A percentile compares a stretch with the other conserved stretches of the same genome.
Conservation (phyloP, 228 moss, liverwort and hornwort species). For the Sphagnum fallax region DNA sequence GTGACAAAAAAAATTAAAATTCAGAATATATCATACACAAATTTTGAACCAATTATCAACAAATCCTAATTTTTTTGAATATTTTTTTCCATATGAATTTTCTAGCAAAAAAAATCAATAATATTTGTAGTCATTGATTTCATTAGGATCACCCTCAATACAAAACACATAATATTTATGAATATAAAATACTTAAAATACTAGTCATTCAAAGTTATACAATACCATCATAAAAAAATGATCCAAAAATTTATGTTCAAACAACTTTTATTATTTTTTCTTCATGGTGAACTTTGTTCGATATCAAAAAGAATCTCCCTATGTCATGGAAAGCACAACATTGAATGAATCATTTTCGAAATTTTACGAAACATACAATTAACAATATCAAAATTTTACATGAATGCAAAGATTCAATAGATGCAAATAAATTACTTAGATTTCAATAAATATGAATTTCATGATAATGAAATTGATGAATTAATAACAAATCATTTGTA, state of each 20-base stretch:
- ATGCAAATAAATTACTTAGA: neutral
- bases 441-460: neutral
- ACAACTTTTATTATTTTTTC: neutral
- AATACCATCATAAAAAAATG: neutral
- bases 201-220: neutral
- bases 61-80: neutral
- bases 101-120: neutral
- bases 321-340: neutral
- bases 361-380: neutral
- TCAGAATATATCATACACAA: neutral
- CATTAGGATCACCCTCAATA: neutral
- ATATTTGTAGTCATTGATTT: too few relatives aligned
- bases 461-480: too few relatives aligned
- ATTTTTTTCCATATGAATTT: neutral
- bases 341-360: neutral
- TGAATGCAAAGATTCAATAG: slow-evolving; percentile 1
- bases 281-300: neutral
- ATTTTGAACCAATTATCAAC: neutral
- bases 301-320: neutral
- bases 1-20: neutral
- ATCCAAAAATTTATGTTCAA: neutral
- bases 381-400: neutral
- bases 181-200: neutral
- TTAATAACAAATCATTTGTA: too few relatives aligned
- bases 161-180: neutral